Conservation (phyloP, 2,329 filamentous ascomycete species). For the Epichloe coenophiala region DNA sequence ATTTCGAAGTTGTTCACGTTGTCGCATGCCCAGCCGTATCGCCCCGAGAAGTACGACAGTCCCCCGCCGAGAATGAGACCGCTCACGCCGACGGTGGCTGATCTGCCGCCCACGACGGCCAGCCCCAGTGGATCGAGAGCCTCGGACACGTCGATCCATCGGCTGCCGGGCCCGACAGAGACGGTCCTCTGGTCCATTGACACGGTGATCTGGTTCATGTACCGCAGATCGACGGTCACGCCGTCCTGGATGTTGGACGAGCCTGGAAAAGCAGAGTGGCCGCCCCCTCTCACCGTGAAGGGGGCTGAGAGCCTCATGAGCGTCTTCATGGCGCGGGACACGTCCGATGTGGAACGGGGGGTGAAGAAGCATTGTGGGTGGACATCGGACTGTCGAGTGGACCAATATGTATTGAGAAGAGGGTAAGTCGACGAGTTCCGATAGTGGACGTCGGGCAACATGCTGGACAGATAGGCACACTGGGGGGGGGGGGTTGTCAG, state of each 20-base stretch:
- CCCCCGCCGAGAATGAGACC: constrained; percentile 15
- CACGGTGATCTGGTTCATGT: constrained; percentile 12
- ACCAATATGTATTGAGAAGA: constrained; percentile 9
- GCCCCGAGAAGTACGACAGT: constrained; percentile 11
- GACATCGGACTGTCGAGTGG: constrained; percentile 11
- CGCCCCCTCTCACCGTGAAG: constrained; percentile 20
- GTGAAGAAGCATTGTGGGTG: constrained; percentile 13
- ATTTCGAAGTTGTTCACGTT: constrained; percentile 8
- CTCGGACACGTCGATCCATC: constrained; percentile 12
- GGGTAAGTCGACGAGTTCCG: neutral
- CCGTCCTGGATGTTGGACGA: constrained; percentile 16
- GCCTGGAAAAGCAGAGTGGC: constrained; percentile 17
- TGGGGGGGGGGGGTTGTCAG: neutral
- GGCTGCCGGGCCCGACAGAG: constrained; percentile 9
- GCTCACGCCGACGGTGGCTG: constrained; percentile 12
- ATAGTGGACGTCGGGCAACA: neutral
- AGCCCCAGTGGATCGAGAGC: constrained; percentile 8
- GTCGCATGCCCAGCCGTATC: constrained; percentile 13
- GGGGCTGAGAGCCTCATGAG: constrained; percentile 14
- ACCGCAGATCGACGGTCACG: constrained; percentile 15
- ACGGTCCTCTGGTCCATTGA: constrained; percentile 7
- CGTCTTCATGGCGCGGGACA: constrained; percentile 14
- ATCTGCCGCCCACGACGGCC: constrained; percentile 12
- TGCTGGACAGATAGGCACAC: neutral
- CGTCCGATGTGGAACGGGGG: constrained; percentile 12